These are phyloP conservation scores for Torrubiella hemipterigena DNA, from an alignment of 2,329 filamentous ascomycete species.

Conservation along the genomic window DNA sequence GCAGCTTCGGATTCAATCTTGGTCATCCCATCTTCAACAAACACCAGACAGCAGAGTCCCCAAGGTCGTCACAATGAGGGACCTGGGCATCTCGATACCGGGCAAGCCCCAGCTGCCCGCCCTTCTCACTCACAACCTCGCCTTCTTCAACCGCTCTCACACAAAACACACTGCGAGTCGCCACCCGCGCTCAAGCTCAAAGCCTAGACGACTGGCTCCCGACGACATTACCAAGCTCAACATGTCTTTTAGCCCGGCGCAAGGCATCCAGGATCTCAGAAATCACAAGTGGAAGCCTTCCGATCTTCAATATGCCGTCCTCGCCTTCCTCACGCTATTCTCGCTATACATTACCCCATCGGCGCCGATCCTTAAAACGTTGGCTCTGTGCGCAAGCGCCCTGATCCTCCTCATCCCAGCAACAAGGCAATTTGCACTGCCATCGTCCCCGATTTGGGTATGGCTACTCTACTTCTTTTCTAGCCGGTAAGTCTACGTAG, in stretches of 20 bases:
- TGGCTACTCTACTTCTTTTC: conserved; percentile 90
- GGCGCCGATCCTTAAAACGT: conserved; percentile 67
- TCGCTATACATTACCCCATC: conserved; percentile 73
- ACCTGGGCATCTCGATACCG: conserved; percentile 21
- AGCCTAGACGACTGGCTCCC: conserved; percentile 16
- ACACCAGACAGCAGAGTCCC: too few relatives aligned
- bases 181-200: conserved; percentile 25
- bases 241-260: conserved; percentile 69
- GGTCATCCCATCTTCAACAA: too few relatives aligned
- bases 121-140: conserved; percentile 26
- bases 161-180: conserved; percentile 26
- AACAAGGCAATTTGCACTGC: conserved; percentile 83
- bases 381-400: conserved; percentile 54
- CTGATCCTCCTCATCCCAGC: conserved; percentile 67
- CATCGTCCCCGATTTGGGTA: conserved; percentile 70
- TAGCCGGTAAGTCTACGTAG: conserved; percentile 85
- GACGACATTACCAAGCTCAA: conserved; percentile 64
- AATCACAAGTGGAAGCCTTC: conserved; percentile 70
- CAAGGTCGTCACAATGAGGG: conserved; percentile 29
- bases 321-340: conserved; percentile 67
- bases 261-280: conserved; percentile 65
- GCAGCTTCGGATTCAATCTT: too few relatives aligned
- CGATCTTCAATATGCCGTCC: conserved; percentile 73
- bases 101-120: conserved; percentile 29
- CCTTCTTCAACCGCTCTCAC: conserved; percentile 29